Evolutionary conservation across 441 rosid genomes (phyloP).

Genomic region (Geranium incanum): DNA sequence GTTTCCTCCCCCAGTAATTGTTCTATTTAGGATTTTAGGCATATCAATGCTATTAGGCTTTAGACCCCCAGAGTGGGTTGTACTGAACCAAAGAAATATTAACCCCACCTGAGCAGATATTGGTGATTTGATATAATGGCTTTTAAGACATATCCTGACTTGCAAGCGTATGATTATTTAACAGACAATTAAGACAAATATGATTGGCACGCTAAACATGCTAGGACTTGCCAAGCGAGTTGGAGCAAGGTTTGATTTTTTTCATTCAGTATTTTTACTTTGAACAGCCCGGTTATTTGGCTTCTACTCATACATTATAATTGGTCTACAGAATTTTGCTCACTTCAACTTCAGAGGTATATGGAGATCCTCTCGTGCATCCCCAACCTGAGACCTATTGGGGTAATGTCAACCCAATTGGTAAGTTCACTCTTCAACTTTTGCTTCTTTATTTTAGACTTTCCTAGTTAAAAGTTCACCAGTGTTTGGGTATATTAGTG

Average conservation of each 20-base stretch:
- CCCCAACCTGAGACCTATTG: conserved; percentile 88
- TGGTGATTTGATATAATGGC: too few species aligned
- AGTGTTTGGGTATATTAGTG: neutral
- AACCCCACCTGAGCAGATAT: too few species aligned
- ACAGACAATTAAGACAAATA: conserved; percentile 75
- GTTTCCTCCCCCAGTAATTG: too few species aligned
- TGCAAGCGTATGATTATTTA: conserved; percentile 7
- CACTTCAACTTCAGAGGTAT: conserved; percentile 94
- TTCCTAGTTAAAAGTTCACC: neutral
- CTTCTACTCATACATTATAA: conserved; percentile 16
- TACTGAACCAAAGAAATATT: too few species aligned
- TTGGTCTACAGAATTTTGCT: conserved; percentile 58
- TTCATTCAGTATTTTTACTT: neutral
- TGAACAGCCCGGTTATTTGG: neutral
- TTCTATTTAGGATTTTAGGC: too few species aligned
- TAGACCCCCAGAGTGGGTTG: too few species aligned
- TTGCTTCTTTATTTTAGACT: neutral
- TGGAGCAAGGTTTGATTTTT: conserved; percentile 57
- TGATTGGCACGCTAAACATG: conserved; percentile 75
- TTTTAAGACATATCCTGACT: conserved; percentile 16
- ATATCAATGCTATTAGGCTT: too few species aligned
- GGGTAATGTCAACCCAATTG: conserved; percentile 99
- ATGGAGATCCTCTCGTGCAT: conserved; percentile 90
- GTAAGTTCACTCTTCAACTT: conserved; percentile 33
- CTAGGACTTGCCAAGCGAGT: conserved; percentile 77